These are phyloP conservation scores for Clavispora phyllophila DNA, from an alignment of 805 yeast species.

Conservation along the genomic window DNA sequence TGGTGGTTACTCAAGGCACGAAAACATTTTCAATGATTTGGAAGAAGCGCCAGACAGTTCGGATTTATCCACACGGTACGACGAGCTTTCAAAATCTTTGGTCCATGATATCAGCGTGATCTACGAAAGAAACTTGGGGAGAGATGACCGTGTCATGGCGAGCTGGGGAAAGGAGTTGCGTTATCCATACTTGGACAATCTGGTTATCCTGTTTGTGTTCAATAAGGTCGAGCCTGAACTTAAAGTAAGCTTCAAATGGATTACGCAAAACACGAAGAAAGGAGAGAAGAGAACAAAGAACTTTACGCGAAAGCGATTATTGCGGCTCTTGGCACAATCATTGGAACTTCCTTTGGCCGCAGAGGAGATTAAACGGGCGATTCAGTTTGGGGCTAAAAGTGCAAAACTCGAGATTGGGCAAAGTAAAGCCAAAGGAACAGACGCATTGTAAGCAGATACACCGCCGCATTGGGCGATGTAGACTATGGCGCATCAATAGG, in stretches of 20 bases:
- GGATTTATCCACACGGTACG: conserved; percentile 18
- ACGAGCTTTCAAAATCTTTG: conserved; percentile 53
- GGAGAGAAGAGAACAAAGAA: conserved; percentile 23
- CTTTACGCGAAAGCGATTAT: conserved; percentile 44
- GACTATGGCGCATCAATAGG: too few relatives aligned
- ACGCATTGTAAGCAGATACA: conserved; percentile 21
- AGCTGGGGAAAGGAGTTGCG: conserved; percentile 87
- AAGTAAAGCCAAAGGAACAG: conserved; percentile 75
- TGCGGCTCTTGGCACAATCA: conserved; percentile 56
- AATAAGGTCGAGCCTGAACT: conserved; percentile 44
- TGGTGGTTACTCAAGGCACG: conserved; percentile 93
- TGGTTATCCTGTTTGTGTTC: conserved; percentile 49
- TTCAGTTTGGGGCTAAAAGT: conserved; percentile 92
- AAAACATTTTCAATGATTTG: conserved; percentile 36
- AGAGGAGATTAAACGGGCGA: conserved; percentile 84
- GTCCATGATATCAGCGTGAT: conserved; percentile 67
- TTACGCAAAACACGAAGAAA: conserved; percentile 16
- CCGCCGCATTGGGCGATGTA: too few relatives aligned
- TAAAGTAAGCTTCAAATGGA: conserved; percentile 34
- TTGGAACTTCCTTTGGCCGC: conserved; percentile 53
- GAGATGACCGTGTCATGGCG: conserved; percentile 88
- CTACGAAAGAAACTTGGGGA: conserved; percentile 73
- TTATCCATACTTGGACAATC: conserved; percentile 75
- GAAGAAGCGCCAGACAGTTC: neutral
- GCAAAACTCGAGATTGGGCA: conserved; percentile 88